Base-by-base conservation (phyloP, 163 green algal genomes). In the Volvox carteri region DNA sequence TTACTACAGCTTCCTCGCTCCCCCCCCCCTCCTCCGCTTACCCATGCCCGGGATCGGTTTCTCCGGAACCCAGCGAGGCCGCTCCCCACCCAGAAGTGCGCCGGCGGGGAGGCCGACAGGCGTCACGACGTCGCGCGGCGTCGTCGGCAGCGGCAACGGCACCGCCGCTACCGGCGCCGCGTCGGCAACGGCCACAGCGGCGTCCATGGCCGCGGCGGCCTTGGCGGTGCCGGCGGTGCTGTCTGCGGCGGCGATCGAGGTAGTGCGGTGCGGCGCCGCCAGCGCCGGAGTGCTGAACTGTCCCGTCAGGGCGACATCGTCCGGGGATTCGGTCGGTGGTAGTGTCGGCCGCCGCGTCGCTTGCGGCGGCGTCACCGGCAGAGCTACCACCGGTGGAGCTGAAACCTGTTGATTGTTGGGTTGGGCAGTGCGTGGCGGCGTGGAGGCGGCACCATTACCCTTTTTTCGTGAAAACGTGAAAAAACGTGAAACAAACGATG, bases 241-340 rank as follows among this genome's bases (percentile, higher is more conserved):
- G 68, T 30, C 7, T 2, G 23, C 42, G 35, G 72, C 41, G 42
- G 72, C 42, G 39, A 28, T 52, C 39, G 74, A 81, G 46, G 44
- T 33, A 9, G 74, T 81, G 33, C 75, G 75, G 75, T 72, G 75
- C 75, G 75, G 75, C n/a, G 75, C 75, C 48, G 75, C 48, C 48
- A 84, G 75, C 18, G 50, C 75, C 1, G 75, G 75, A 1, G 48
- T 70, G 75, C 75, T 84, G 48, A 84, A 70, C 48, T 84, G 75
- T n/a, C 75, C 75, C 11, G 75, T 72, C n/a, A 84, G 48, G 50
- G 16, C 33, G 75, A n/a, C 41, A 30, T 67, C 21, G n/a, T 37
- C 23, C 42, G 75, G 52, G 1, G 73, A 62, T 48, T 21, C 35
- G 4, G 35, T 48, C 11, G 75, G 9, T 33, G 46, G 18, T 37